Evolutionary conservation across 2,329 filamentous ascomycete genomes (phyloP).

Genomic region (Clonostachys rhizophaga): DNA sequence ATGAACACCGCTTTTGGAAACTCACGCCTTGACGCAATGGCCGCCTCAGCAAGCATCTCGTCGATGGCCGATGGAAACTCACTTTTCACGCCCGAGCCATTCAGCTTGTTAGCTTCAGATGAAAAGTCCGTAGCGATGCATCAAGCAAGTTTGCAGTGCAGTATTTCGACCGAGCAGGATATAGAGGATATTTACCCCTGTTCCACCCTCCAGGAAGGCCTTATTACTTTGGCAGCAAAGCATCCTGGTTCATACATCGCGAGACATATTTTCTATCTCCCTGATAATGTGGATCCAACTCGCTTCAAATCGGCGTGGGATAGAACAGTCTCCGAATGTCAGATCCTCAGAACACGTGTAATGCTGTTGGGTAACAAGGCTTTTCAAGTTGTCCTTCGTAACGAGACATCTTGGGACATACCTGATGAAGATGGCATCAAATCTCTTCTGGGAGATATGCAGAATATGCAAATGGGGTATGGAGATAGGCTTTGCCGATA

Average conservation of each 20-base stretch:
- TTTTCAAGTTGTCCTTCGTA: neutral
- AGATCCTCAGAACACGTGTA: neutral
- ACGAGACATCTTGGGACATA: neutral
- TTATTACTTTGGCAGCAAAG: conserved; percentile 39
- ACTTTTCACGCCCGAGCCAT: neutral
- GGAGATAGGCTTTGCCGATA: neutral
- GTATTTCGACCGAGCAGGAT: neutral
- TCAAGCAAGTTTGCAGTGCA: neutral
- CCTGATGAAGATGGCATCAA: neutral
- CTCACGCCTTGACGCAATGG: neutral
- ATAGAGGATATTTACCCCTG: conserved; percentile 44
- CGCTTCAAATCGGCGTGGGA: conserved; percentile 6
- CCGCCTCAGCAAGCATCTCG: neutral
- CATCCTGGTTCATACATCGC: conserved; percentile 23
- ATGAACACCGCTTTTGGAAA: neutral
- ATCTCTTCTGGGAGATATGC: neutral
- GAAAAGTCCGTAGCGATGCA: neutral
- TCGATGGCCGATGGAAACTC: neutral
- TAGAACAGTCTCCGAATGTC: neutral
- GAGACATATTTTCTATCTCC: conserved; percentile 12
- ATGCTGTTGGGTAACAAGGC: neutral
- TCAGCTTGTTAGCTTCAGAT: neutral
- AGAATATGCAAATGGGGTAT: neutral
- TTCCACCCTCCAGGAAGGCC: conserved; percentile 40
- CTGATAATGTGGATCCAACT: conserved; percentile 7